Conservation (phyloP, 345 rosid species). For the Euphorbia pulcherrima region DNA sequence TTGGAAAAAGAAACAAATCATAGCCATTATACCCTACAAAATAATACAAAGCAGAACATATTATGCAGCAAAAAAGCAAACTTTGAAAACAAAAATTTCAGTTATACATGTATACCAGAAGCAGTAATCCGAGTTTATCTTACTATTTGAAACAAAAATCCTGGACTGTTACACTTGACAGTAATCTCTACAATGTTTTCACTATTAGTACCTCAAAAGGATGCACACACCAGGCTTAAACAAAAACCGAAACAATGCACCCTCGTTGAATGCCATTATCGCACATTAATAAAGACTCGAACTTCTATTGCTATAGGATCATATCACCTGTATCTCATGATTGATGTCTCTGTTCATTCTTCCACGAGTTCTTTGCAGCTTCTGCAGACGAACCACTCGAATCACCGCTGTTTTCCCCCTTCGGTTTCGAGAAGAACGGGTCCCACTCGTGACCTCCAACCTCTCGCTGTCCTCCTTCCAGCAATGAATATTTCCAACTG, state of each 20-base stretch:
- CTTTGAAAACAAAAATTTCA: background rate
- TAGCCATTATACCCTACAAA: slow-evolving; percentile 13
- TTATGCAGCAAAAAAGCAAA: slow-evolving; percentile 6
- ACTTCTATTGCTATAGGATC: slow-evolving; percentile 12
- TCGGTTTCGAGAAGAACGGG: slow-evolving; percentile 89
- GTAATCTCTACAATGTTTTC: slow-evolving; percentile 17
- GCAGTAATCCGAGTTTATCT: slow-evolving; percentile 15
- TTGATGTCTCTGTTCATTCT: slow-evolving; percentile 69
- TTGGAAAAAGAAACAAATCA: slow-evolving; percentile 11
- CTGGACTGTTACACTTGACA: slow-evolving; percentile 9
- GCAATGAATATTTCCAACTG: slow-evolving; percentile 80
- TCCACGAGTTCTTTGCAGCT: slow-evolving; percentile 83
- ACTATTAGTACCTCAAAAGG: slow-evolving; percentile 8
- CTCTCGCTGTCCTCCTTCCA: slow-evolving; percentile 75
- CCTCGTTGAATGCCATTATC: slow-evolving; percentile 3
- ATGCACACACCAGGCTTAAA: slow-evolving; percentile 11
- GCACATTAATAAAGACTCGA: slow-evolving; percentile 4
- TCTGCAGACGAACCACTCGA: slow-evolving; percentile 51
- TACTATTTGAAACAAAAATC: slow-evolving; percentile 15
- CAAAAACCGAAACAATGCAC: background rate
- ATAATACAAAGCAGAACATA: slow-evolving; percentile 25
- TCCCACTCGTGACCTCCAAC: slow-evolving; percentile 88
- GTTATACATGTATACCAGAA: slow-evolving; percentile 4
- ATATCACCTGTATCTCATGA: slow-evolving; percentile 21
- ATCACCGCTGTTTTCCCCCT: slow-evolving; percentile 41